A percentile compares a stretch with the other conserved stretches of the same genome.
phyloP scores from a whole-genome alignment of 2,329 filamentous ascomycete genomes.

The Orbilia quercus region DNA sequence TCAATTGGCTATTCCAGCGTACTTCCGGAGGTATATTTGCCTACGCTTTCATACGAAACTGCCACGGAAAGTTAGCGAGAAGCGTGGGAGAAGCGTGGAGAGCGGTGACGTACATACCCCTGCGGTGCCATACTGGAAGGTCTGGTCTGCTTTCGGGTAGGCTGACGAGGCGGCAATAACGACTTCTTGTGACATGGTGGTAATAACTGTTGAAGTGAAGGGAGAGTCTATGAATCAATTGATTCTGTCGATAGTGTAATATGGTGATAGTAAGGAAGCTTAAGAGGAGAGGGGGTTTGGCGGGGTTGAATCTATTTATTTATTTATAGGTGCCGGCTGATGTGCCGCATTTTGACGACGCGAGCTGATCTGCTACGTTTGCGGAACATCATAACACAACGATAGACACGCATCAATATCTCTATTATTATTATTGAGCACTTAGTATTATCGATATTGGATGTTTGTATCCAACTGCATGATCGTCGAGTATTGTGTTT shows the following conservation, averaged over 20 bases:
- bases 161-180: conserved; percentile 66
- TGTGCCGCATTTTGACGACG: conserved; percentile 9
- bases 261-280: neutral
- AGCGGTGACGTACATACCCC: conserved; percentile 67
- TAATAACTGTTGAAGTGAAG: neutral
- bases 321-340: neutral
- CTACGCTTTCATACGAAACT: conserved; percentile 79
- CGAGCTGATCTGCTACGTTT: neutral
- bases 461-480: too few species aligned
- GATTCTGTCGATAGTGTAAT: neutral
- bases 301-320: conserved; percentile 1
- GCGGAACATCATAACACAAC: neutral
- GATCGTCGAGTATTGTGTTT: too few species aligned
- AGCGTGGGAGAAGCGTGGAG: conserved; percentile 16
- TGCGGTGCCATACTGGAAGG: conserved; percentile 72
- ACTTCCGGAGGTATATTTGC: conserved; percentile 61
- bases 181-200: conserved; percentile 32
- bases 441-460: too few species aligned
- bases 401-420: too few species aligned
- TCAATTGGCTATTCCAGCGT: conserved; percentile 55
- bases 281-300: neutral
- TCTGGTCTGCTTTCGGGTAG: conserved; percentile 67
- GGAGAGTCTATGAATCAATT: neutral
- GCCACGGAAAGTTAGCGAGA: conserved; percentile 45
- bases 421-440: too few species aligned